Evolutionary conservation across 163 green algal genomes (phyloP).

Genomic region (Picocystis sp.): DNA sequence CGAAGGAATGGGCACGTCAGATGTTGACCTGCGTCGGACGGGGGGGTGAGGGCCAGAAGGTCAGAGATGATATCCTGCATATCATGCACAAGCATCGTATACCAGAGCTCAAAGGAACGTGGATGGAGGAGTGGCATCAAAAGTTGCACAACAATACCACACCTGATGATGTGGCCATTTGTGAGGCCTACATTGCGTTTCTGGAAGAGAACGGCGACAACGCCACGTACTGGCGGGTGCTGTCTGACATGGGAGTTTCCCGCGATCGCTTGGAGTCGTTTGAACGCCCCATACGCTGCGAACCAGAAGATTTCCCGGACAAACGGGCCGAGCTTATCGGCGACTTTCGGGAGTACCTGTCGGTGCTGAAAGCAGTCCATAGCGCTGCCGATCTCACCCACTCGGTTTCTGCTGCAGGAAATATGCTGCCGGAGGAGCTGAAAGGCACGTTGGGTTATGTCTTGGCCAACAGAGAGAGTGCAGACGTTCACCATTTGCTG

Average conservation of each 20-base stretch:
- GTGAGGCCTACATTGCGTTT: conserved; percentile 77
- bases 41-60: conserved; percentile 76
- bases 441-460: conserved; percentile 70
- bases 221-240: conserved; percentile 56
- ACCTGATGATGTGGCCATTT: conserved; percentile 88
- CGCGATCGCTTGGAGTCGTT: conserved; percentile 71
- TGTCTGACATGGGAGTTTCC: conserved; percentile 39
- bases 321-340: conserved; percentile 50
- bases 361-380: conserved; percentile 70
- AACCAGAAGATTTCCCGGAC: conserved; percentile 41
- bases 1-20: conserved; percentile 73
- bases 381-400: conserved; percentile 36
- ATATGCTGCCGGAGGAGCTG: conserved; percentile 26
- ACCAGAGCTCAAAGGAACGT: conserved; percentile 49
- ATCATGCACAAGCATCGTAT: conserved; percentile 96
- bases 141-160: conserved; percentile 93
- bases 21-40: conserved; percentile 67
- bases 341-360: conserved; percentile 79
- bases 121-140: conserved; percentile 67
- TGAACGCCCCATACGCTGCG: conserved; percentile 59
- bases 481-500: conserved; percentile 50
- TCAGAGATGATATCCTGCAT: conserved; percentile 90
- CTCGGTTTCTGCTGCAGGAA: conserved; percentile 11
- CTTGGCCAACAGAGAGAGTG: conserved; percentile 21
- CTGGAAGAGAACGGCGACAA: conserved; percentile 56